phyloP scores from a whole-genome alignment of 148 eudicot genomes.

The Drosera capensis region DNA sequence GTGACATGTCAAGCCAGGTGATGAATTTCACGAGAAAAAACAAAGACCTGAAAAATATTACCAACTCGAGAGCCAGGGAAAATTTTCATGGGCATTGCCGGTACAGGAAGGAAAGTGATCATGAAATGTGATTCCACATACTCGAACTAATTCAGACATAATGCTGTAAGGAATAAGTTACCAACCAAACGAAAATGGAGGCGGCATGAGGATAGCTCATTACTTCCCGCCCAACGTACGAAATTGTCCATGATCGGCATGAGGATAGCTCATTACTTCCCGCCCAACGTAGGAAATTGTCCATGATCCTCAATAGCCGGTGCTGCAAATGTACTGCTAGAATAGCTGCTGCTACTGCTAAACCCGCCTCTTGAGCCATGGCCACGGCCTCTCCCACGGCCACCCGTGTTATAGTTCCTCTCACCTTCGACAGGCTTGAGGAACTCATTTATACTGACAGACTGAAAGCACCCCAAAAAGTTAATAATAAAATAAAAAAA shows the following conservation, averaged over 20 bases:
- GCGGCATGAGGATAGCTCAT: neutral
- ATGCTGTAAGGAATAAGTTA: no score
- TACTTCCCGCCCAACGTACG: neutral
- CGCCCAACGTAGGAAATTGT: neutral
- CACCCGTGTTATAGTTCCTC: neutral
- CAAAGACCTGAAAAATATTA: no score
- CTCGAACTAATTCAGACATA: no score
- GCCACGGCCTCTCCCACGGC: conserved; percentile 1
- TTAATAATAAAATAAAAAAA: neutral
- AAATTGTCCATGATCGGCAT: neutral
- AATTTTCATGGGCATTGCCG: no score
- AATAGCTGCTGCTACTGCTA: neutral
- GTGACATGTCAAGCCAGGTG: no score
- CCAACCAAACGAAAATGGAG: no score
- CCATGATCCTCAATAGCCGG: neutral
- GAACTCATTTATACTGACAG: neutral
- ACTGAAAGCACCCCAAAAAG: neutral
- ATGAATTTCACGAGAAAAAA: no score
- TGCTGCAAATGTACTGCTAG: neutral
- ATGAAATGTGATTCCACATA: no score
- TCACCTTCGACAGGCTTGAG: neutral
- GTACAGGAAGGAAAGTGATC: no score
- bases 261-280: neutral
- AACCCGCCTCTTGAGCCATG: conserved; percentile 1
- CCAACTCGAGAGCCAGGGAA: no score